Conservation (phyloP, 345 rosid genomes). For the Citrus unshiu region DNA sequence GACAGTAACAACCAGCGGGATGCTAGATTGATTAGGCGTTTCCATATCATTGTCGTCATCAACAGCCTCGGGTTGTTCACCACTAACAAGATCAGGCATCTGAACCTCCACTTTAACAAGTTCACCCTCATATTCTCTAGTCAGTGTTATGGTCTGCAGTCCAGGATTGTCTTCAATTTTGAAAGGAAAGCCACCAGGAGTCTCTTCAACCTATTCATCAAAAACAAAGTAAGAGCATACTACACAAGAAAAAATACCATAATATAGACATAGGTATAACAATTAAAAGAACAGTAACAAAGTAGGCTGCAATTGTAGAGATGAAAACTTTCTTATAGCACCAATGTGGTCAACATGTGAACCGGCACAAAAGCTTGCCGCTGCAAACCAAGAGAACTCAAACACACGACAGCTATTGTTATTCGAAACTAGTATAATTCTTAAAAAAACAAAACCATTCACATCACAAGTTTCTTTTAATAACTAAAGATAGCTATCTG, state of each 20-base stretch:
- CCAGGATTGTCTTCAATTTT: conserved; percentile 75
- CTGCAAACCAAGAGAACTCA: background rate
- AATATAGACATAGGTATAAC: background rate
- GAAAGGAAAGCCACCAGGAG: conserved; percentile 71
- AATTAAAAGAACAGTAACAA: background rate
- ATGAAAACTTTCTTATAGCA: background rate
- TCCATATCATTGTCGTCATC: conserved; percentile 37
- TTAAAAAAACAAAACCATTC: background rate
- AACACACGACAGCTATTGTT: background rate
- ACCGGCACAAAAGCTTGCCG: background rate
- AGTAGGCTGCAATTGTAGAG: background rate
- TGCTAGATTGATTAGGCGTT: conserved; percentile 48
- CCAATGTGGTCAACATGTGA: background rate
- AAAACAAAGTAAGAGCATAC: background rate
- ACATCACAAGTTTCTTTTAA: background rate
- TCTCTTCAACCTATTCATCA: conserved; percentile 46
- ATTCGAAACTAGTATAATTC: background rate
- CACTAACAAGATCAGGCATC: conserved; percentile 87
- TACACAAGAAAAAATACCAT: background rate
- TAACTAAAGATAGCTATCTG: background rate
- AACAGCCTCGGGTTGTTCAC: conserved; percentile 37
- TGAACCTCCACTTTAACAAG: conserved; percentile 65
- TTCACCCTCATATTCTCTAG: conserved; percentile 70
- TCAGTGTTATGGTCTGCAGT: conserved; percentile 47
- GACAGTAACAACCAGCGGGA: conserved; percentile 59